phyloP scores from a whole-genome alignment of 305 asterid genomes.

The Fraxinus xanthoxyloides region DNA sequence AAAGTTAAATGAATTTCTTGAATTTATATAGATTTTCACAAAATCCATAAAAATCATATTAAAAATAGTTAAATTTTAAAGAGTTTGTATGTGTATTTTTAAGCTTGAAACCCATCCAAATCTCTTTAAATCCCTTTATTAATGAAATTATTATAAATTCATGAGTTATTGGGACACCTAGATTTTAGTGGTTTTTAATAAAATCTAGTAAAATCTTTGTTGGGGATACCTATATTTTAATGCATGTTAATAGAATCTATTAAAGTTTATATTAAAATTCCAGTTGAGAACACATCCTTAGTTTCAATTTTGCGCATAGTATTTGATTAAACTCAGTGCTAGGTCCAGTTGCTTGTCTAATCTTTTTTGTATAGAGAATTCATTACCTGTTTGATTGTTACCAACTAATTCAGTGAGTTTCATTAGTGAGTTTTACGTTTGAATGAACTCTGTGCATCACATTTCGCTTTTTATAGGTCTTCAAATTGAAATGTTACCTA shows the following conservation, averaged over 20 bases:
- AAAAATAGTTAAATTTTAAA: background rate
- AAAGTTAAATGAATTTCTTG: background rate
- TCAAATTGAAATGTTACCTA: background rate
- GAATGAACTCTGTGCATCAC: background rate
- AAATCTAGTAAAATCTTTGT: background rate
- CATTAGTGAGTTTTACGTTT: background rate
- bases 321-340: background rate
- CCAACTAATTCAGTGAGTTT: background rate
- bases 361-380: background rate
- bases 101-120: background rate
- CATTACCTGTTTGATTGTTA: background rate
- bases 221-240: background rate
- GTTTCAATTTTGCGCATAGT: background rate
- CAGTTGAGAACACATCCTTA: background rate
- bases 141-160: background rate
- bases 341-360: background rate
- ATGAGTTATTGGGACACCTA: background rate
- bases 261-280: background rate
- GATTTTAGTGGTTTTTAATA: background rate
- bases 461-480: constrained; percentile 1
- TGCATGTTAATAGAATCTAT: background rate
- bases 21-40: background rate
- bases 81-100: background rate
- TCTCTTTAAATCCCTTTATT: background rate
- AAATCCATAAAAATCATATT: background rate